Evolutionary conservation across 371 early-diverging fungal species (phyloP).

Genomic region (Mortierella sp.): DNA sequence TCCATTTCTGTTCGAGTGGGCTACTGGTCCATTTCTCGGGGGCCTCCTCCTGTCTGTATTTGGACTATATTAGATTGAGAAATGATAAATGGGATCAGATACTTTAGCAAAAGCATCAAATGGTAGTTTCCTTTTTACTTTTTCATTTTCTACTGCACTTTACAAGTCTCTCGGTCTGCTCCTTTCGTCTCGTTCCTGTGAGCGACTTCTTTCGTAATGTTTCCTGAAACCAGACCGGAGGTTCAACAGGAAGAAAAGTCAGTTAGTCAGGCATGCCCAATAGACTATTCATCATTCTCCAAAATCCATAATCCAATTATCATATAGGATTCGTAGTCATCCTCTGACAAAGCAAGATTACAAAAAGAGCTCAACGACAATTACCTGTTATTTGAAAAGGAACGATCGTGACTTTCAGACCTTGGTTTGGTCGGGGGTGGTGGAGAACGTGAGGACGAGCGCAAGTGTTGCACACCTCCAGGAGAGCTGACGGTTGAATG

Average conservation of each 20-base stretch:
- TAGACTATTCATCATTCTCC: not conserved
- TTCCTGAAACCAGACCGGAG: constrained; percentile 21
- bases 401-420: constrained; percentile 55
- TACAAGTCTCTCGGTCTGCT: constrained; percentile 51
- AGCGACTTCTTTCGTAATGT: constrained; percentile 49
- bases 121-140: not conserved
- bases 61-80: not conserved
- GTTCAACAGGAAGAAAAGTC: not conserved
- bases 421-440: constrained; percentile 49
- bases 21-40: constrained; percentile 31
- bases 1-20: constrained; percentile 23
- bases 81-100: not conserved
- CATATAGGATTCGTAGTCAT: not conserved
- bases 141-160: constrained; percentile 8
- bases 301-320: no score
- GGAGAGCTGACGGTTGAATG: constrained; percentile 57
- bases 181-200: constrained; percentile 48
- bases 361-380: not conserved
- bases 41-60: constrained; percentile 45
- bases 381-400: constrained; percentile 35
- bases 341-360: not conserved
- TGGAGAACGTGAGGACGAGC: constrained; percentile 49
- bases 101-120: not conserved
- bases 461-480: constrained; percentile 44
- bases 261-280: not conserved